These are phyloP conservation scores for Solanum rostratum DNA, from an alignment of 257 asterid species.

Conservation along the genomic window DNA sequence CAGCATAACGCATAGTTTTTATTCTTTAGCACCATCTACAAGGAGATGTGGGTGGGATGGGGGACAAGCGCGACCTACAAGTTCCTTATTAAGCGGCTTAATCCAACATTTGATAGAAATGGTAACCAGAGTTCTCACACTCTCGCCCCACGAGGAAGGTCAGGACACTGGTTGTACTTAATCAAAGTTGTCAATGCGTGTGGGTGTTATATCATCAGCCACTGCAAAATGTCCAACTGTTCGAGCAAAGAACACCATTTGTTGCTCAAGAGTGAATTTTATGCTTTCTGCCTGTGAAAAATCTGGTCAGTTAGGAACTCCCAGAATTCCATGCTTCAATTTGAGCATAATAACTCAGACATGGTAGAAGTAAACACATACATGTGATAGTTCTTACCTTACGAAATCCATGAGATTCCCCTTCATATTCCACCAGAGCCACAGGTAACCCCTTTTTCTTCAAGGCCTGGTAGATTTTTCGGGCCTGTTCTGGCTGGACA, in stretches of 20 bases:
- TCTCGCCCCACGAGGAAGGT: neutral
- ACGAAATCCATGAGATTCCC: conserved; percentile 92
- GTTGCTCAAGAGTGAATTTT: conserved; percentile 84
- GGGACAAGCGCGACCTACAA: neutral
- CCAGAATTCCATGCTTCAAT: neutral
- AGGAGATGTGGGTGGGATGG: neutral
- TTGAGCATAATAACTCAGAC: neutral
- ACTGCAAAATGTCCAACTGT: conserved; percentile 51
- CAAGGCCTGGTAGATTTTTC: conserved; percentile 69
- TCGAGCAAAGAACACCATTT: conserved; percentile 87
- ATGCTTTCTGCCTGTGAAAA: conserved; percentile 72
- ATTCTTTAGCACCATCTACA: neutral
- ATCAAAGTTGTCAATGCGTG: conserved; percentile 60
- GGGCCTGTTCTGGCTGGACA: conserved; percentile 79
- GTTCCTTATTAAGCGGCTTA: neutral
- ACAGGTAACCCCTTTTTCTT: conserved; percentile 83
- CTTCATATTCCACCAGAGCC: conserved; percentile 83
- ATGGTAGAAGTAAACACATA: neutral
- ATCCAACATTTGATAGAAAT: neutral
- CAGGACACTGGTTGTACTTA: conserved; percentile 8
- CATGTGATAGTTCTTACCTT: conserved; percentile 34
- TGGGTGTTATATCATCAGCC: conserved; percentile 66
- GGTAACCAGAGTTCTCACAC: neutral
- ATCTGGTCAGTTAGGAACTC: neutral
- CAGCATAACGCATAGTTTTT: neutral